Evolutionary conservation across 1,284 basidiomycete genomes (phyloP), one percentile per base, ranked within the genome.

Genomic region (Sanghuangporus baumii): DNA sequence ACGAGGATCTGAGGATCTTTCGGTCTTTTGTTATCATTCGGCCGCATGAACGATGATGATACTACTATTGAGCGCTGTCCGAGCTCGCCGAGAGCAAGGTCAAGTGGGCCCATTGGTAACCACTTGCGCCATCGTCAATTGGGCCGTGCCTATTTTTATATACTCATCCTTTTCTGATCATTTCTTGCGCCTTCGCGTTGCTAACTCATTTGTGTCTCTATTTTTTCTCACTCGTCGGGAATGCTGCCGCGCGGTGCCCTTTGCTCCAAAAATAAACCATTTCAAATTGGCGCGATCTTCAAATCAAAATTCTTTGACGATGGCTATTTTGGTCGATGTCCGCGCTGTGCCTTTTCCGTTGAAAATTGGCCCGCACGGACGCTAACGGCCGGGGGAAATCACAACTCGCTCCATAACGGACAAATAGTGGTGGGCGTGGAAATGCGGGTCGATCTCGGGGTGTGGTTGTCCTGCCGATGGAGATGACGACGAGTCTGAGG

Each of bases 401-500:
- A 31, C 26, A 3, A 4, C 3, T 7, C 31, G 52, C 5, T 34
- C 50, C 9, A 20, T 16, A 1, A 51, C 50, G 23, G 7, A 23
- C 31, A 16, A 54, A n/a, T 48, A 65, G 63, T 65, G 63, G 63
- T 65, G 63, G 63, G 43, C 46, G 50, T 65, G 63, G 63, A 61
- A 61, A 34, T 59, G 57, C 57, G 60, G 55, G 46, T 55, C 60
- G 40, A 40, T 60, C 54, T 46, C 52, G 40, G 57, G 59, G 47
- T 65, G 60, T 31, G 57, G 63, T 62, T 65, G 60, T 54, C 43
- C 54, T 60, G 55, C 54, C 47, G 55, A 60, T 37, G 59, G 60
- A 34, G 51, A 58, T 43, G 63, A 64, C 38, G 58, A 58, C 11
- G 55, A 57, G 41, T 36, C 40, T 36, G 46, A 40, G 40, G 61